Evolutionary conservation across 208 protist genomes (phyloP).

Genomic region (Porcisia hertigi): DNA sequence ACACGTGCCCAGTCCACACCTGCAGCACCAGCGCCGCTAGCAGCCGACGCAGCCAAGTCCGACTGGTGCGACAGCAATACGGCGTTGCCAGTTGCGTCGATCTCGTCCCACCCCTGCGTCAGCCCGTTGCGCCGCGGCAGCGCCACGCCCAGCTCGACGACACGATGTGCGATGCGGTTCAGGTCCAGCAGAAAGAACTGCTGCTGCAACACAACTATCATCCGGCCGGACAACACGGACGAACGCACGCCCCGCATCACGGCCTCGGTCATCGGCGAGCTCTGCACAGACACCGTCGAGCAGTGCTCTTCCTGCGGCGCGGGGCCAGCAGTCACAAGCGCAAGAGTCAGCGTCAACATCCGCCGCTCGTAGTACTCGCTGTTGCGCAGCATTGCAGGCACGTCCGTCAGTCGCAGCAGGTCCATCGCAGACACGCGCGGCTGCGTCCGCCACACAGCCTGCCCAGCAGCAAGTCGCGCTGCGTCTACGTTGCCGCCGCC

Average conservation of each 20-base stretch:
- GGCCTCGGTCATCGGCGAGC: neutral
- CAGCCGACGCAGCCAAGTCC: neutral
- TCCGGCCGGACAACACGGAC: constrained; percentile 13
- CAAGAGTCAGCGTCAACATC: constrained; percentile 32
- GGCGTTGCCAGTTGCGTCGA: neutral
- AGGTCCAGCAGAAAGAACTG: constrained; percentile 43
- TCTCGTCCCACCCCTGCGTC: constrained; percentile 3
- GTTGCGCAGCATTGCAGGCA: constrained; percentile 23
- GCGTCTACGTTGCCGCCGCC: constrained; percentile 13
- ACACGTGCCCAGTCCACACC: constrained; percentile 1
- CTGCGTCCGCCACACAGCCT: constrained; percentile 32
- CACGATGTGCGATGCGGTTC: constrained; percentile 33
- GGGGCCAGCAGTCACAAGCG: constrained; percentile 11
- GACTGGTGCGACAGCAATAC: neutral
- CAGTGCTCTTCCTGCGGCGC: neutral
- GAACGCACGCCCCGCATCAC: neutral
- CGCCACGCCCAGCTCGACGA: constrained; percentile 28
- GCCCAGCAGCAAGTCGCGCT: constrained; percentile 14
- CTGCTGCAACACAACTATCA: constrained; percentile 25
- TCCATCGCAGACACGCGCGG: constrained; percentile 45
- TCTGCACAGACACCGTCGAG: constrained; percentile 3
- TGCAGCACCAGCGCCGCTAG: neutral
- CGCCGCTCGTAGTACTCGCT: constrained; percentile 38
- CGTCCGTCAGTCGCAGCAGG: constrained; percentile 36
- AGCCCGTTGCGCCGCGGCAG: constrained; percentile 19